These are phyloP conservation scores for Alloascoidea hylecoeti DNA, from an alignment of 805 yeast species.

Conservation along the genomic window DNA sequence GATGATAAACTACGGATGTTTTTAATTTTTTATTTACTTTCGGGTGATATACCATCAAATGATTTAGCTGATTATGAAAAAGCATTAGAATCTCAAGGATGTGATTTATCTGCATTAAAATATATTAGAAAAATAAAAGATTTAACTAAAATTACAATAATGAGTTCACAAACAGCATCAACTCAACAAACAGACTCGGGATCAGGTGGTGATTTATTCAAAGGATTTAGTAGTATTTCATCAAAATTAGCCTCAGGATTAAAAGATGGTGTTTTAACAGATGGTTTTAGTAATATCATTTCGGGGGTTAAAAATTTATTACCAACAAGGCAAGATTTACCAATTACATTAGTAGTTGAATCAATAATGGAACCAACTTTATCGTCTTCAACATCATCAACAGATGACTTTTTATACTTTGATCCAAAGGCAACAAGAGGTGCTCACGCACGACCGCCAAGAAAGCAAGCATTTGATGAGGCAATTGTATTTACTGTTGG, in stretches of 20 bases:
- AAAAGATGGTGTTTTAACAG: conserved; percentile 72
- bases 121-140: conserved; percentile 79
- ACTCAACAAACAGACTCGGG: conserved; percentile 7
- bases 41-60: conserved; percentile 28
- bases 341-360: conserved; percentile 83
- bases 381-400: conserved; percentile 35
- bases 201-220: conserved; percentile 19
- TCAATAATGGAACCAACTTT: conserved; percentile 72
- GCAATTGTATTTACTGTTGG: conserved; percentile 89
- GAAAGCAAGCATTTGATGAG: conserved; percentile 66
- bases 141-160: conserved; percentile 34
- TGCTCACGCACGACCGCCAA: conserved; percentile 79
- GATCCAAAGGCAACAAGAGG: conserved; percentile 86
- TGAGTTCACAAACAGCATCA: conserved; percentile 10
- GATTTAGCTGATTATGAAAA: conserved; percentile 52
- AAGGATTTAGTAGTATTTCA: conserved; percentile 56
- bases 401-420: conserved; percentile 82
- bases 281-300: conserved; percentile 81
- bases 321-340: conserved; percentile 80
- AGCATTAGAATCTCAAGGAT: conserved; percentile 40
- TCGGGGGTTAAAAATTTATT: conserved; percentile 76
- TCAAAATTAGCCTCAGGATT: conserved; percentile 62
- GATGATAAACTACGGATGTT: conserved; percentile 81
- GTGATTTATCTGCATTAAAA: conserved; percentile 48
- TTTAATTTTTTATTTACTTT: conserved; percentile 47